Evolutionary conservation across 2,329 filamentous ascomycete species (phyloP), one percentile per base, ranked within the genome.

Genomic region (Ceratocystis destructans): DNA sequence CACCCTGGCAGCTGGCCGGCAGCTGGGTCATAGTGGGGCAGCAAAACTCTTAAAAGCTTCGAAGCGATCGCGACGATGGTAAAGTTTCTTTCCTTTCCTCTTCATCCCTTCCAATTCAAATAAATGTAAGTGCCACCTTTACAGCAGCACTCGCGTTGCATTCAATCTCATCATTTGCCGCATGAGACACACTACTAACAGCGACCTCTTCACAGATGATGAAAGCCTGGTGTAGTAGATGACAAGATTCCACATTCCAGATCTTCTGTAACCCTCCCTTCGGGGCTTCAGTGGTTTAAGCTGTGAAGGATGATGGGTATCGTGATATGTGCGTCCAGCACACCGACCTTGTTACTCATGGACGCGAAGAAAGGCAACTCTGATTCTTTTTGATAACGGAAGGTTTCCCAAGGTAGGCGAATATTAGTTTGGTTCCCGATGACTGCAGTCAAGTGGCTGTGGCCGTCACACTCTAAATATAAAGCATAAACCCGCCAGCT

Each of bases 321-420:
- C 81, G 84, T 99, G 94, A 97, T 86, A 91, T 91, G 83, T 87
- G 94, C 91, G 94, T 96, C 89, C 91, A 93, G 90, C 94, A 96
- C 93, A 96, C 82, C 76, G 83, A 86, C 88, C 93, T 96, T 97
- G 91, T 96, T 95, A 90, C 83, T 79, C 83, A 90, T 92, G 93
- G 86, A 96, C 93, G 94, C 92, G 85, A 90, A 87, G 83, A 88
- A 72, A 87, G 88, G 90, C 87, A 95, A 89, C 90, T 96, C 93
- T 97, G 93, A 97, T 77, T 77, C 78, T 77, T 79, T 66, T 72
- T 70, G 75, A 78, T 77, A 63, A 63, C 61, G 44, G 61, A 48
- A 63, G 46, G 59, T 12, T 63, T 50, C 20, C 44, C 1, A 59
- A 59, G 55, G 55, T 59, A 59, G 66, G 69, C 67, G 69, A 70